phyloP scores from a whole-genome alignment of 208 protist species.

The Trypanosoma melophagium region DNA sequence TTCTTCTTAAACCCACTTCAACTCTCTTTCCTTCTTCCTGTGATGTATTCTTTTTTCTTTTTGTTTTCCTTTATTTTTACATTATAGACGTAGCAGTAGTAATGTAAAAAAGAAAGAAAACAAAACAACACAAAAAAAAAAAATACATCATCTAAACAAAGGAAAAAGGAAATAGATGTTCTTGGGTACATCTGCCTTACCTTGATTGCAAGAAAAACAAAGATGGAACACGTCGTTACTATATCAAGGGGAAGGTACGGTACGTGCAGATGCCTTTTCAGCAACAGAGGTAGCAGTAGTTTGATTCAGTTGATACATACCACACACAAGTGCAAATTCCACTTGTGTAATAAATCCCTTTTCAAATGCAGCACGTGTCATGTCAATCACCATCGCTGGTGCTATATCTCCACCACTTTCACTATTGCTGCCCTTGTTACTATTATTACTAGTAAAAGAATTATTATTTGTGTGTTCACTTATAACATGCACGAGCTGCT shows the following conservation, averaged over 20 bases:
- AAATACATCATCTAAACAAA: too few species aligned
- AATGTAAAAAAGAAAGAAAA: too few species aligned
- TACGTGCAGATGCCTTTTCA: not conserved
- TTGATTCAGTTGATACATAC: constrained; percentile 17
- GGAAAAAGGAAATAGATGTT: too few species aligned
- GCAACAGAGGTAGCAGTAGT: not conserved
- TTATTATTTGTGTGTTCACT: not conserved
- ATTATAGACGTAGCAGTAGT: too few species aligned
- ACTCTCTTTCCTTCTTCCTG: too few species aligned
- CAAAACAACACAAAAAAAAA: too few species aligned
- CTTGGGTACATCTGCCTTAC: too few species aligned
- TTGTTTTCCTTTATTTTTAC: too few species aligned
- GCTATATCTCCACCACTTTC: constrained; percentile 25
- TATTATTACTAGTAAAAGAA: constrained; percentile 18
- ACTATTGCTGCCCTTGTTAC: not conserved
- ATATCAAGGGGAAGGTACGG: not conserved
- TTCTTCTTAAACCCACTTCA: too few species aligned
- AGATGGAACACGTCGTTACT: not conserved
- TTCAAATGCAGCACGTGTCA: constrained; percentile 28
- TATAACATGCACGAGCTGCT: constrained; percentile 33
- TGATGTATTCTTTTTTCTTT: too few species aligned
- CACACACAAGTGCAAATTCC: constrained; percentile 26
- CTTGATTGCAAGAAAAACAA: too few species aligned
- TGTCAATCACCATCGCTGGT: constrained; percentile 29
- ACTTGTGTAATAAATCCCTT: constrained; percentile 1